A percentile compares a stretch with the other conserved stretches of the same genome.
Conservation (phyloP, 2,329 filamentous ascomycete genomes). For the Ramularia collo-cygni region DNA sequence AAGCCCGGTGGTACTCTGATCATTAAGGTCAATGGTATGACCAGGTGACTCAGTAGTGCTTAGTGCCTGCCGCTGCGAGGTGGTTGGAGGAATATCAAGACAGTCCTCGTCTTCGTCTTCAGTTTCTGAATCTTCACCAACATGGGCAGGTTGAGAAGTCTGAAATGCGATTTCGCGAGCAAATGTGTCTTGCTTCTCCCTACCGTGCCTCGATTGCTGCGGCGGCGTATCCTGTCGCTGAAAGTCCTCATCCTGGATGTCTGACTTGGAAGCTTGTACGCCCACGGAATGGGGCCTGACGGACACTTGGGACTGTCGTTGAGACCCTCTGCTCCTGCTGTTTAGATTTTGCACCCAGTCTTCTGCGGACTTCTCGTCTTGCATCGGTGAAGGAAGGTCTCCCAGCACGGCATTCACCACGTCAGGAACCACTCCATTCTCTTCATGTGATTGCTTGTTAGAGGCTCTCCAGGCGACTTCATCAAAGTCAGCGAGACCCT, state of each 20-base stretch:
- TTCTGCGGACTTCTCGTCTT: constrained; percentile 6
- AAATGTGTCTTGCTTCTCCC: constrained; percentile 3
- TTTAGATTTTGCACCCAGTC: constrained; percentile 32
- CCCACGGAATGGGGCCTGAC: too few relatives aligned
- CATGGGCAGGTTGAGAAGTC: constrained; percentile 30
- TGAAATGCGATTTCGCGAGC: constrained; percentile 17
- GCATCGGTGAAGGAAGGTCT: constrained; percentile 7
- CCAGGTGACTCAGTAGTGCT: not conserved
- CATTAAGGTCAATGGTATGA: too few relatives aligned
- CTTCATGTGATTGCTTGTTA: not conserved
- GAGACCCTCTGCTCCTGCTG: not conserved
- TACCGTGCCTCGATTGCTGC: constrained; percentile 11
- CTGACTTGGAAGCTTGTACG: constrained; percentile 1
- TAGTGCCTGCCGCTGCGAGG: not conserved
- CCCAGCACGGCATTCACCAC: constrained; percentile 13
- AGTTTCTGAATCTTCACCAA: constrained; percentile 30
- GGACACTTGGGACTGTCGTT: too few relatives aligned
- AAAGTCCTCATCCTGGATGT: constrained; percentile 17
- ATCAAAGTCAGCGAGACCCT: constrained; percentile 50
- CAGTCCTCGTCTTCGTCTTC: constrained; percentile 35
- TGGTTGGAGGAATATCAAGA: constrained; percentile 29
- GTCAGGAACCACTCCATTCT: constrained; percentile 5
- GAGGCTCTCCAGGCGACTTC: constrained; percentile 35
- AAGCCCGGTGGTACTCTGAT: too few relatives aligned
- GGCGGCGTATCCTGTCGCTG: constrained; percentile 22